Conservation (phyloP, 257 asterid genomes). For the Lycium ferocissimum region DNA sequence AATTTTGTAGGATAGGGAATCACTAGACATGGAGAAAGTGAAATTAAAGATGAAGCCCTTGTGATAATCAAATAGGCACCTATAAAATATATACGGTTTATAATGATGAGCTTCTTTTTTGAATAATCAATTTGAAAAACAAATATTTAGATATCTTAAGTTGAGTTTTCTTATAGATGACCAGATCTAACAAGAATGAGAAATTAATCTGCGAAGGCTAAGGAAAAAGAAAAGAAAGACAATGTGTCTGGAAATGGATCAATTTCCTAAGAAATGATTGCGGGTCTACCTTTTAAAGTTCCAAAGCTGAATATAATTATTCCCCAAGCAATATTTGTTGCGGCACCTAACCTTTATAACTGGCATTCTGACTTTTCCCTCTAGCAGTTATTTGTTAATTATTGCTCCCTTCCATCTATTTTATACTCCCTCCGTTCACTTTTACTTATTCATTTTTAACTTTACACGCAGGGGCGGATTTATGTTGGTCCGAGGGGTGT, state of each 20-base stretch:
- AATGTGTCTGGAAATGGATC: constrained; percentile 12
- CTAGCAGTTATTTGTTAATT: not conserved
- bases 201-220: not conserved
- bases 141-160: not conserved
- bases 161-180: not conserved
- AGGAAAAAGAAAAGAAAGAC: not conserved
- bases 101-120: not conserved
- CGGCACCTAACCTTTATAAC: constrained; percentile 10
- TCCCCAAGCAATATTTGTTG: constrained; percentile 14
- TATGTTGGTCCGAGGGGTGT: too few relatives aligned
- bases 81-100: not conserved
- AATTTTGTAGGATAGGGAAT: not conserved
- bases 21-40: not conserved
- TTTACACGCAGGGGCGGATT: too few relatives aligned
- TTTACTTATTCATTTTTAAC: too few relatives aligned
- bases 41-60: not conserved
- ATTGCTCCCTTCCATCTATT: not conserved
- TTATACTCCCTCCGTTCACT: not conserved
- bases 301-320: not conserved
- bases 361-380: constrained; percentile 4
- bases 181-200: not conserved
- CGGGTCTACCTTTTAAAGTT: not conserved
- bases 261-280: constrained; percentile 22
- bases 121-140: not conserved
- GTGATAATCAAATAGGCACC: not conserved